These are phyloP conservation scores for Rhodomyrtus tomentosa DNA, from an alignment of 345 rosid genomes.

Conservation along the genomic window DNA sequence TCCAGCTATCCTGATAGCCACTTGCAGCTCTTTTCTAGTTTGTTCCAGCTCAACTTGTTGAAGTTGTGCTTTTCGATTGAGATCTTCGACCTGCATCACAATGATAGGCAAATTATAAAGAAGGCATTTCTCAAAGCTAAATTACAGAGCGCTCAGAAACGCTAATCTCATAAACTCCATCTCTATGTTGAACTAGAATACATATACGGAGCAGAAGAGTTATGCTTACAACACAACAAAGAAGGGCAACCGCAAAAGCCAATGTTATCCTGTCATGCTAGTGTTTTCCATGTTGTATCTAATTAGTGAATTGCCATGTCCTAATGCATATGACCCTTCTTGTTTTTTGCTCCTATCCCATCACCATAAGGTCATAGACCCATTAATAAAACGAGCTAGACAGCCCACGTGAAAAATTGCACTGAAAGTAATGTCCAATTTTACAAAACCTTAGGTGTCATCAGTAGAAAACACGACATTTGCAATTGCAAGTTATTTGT, in stretches of 20 bases:
- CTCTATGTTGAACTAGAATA: not conserved
- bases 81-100: slow-evolving; percentile 42
- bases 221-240: not conserved
- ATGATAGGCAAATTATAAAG: not conserved
- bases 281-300: not conserved
- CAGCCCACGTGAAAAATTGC: not conserved
- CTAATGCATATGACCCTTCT: not conserved
- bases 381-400: not conserved
- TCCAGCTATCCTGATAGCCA: slow-evolving; percentile 47
- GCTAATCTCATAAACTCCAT: not conserved
- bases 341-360: not conserved
- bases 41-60: slow-evolving; percentile 62
- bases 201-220: not conserved
- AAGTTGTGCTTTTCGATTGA: slow-evolving; percentile 42
- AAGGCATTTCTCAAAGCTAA: not conserved
- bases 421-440: not conserved
- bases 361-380: not conserved
- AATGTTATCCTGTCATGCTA: not conserved
- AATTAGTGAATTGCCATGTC: not conserved
- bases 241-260: not conserved
- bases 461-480: not conserved
- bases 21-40: slow-evolving; percentile 48
- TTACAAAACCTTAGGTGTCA: not conserved
- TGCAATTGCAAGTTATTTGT: not conserved
- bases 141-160: not conserved